A percentile compares a stretch with the other conserved stretches of the same genome.
Conservation (phyloP, 345 rosid species). For the Punica granatum region DNA sequence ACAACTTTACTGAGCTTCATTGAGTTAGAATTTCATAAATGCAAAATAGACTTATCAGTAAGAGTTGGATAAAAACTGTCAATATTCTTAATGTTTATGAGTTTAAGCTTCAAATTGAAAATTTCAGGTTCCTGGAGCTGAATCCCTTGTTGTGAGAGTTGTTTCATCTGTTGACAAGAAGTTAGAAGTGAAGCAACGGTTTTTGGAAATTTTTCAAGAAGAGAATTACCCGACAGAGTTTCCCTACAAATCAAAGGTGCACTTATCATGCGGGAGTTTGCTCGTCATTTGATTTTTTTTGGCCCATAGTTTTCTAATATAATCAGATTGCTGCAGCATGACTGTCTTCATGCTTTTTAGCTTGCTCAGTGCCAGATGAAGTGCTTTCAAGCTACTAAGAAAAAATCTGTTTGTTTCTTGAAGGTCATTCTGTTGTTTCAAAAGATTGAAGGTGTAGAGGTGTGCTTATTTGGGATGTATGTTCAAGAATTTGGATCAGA, state of each 20-base stretch:
- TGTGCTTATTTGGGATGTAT: slow-evolving; percentile 96
- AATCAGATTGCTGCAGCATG: not conserved
- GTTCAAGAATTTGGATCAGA: slow-evolving; percentile 99
- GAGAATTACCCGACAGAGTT: slow-evolving; percentile 86
- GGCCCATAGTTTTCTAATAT: not conserved
- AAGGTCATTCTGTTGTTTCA: slow-evolving; percentile 93
- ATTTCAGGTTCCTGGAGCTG: slow-evolving; percentile 85
- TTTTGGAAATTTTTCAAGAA: slow-evolving; percentile 86
- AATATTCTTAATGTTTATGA: not conserved
- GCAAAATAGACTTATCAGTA: not conserved
- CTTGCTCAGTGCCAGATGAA: not conserved
- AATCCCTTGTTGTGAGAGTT: slow-evolving; percentile 89
- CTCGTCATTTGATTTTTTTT: not conserved
- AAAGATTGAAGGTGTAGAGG: slow-evolving; percentile 99
- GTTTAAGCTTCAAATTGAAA: not conserved
- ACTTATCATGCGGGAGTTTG: not conserved
- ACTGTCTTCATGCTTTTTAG: not conserved
- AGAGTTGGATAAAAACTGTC: not conserved
- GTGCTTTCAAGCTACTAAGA: slow-evolving; percentile 1
- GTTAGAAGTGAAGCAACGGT: slow-evolving; percentile 92
- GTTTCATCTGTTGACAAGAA: slow-evolving; percentile 99
- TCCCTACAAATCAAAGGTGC: slow-evolving; percentile 93
- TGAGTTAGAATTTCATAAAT: no score
- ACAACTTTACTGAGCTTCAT: no score
- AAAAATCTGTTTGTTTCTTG: slow-evolving; percentile 17